Evolutionary conservation across 2,329 filamentous ascomycete species (phyloP).

Genomic region (Claviceps africana): DNA sequence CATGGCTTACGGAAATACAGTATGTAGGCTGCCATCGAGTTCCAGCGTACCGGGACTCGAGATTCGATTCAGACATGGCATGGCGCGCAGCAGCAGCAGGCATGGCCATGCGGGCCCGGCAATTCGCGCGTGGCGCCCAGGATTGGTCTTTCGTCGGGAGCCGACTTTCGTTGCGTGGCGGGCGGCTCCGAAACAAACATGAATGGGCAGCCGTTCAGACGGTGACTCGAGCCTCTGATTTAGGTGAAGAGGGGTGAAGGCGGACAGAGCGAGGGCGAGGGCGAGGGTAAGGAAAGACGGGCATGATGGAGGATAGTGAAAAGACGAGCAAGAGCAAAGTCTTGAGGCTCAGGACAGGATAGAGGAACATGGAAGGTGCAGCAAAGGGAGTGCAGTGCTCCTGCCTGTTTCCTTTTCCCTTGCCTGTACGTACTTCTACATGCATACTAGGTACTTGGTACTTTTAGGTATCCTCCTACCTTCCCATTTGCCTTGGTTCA

Average conservation of each 20-base stretch:
- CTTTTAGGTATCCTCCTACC: too few species aligned
- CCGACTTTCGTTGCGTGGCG: background rate
- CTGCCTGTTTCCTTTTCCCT: too few species aligned
- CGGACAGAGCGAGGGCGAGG: too few species aligned
- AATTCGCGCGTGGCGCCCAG: background rate
- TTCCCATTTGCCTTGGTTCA: too few species aligned
- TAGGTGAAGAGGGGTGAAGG: background rate
- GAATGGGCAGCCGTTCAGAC: background rate
- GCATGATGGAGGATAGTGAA: background rate
- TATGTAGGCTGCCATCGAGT: background rate
- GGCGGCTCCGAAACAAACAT: background rate
- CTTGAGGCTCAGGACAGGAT: too few species aligned
- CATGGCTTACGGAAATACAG: background rate
- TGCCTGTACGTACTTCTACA: too few species aligned
- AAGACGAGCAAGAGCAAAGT: too few species aligned
- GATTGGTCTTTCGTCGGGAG: background rate
- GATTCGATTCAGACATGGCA: background rate
- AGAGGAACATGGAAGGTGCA: too few species aligned
- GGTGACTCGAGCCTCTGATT: background rate
- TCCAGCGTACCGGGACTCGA: background rate
- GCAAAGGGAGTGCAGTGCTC: too few species aligned
- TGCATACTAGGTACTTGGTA: too few species aligned
- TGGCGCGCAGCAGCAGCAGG: too few species aligned
- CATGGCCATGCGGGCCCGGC: background rate
- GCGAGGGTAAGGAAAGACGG: background rate